A percentile compares a stretch with the other conserved stretches of the same genome.
phyloP scores from a whole-genome alignment of 148 eudicot species.

The Amaranthus palmeri region DNA sequence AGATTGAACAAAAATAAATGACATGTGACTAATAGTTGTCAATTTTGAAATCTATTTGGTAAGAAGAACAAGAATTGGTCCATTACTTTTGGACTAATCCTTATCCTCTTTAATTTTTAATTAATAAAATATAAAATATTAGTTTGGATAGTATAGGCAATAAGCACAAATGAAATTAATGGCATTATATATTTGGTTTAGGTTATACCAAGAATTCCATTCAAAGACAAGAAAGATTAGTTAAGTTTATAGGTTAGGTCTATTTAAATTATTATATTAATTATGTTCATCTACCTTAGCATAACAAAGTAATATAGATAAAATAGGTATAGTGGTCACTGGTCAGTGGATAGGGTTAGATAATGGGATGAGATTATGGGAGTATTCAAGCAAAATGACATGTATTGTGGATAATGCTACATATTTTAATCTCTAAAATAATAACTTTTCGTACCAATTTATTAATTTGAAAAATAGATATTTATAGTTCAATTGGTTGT shows the following conservation, averaged over 20 bases:
- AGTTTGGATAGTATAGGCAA: too few species aligned
- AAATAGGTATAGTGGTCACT: too few species aligned
- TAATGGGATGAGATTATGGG: background rate
- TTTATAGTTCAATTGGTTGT: too few species aligned
- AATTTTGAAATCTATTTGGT: background rate
- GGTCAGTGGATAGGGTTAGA: background rate
- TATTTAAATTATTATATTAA: background rate
- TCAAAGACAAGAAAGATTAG: background rate
- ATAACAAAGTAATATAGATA: too few species aligned
- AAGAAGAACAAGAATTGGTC: background rate
- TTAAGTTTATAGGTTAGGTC: background rate
- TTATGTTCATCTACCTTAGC: background rate
- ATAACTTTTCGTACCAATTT: too few species aligned
- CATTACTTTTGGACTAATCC: background rate
- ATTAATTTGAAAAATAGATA: too few species aligned
- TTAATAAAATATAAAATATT: too few species aligned
- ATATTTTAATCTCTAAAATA: too few species aligned
- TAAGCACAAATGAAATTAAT: background rate
- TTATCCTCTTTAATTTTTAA: slow-evolving; percentile 6
- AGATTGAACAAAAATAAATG: too few species aligned
- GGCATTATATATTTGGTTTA: background rate
- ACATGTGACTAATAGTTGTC: background rate
- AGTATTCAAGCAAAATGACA: background rate
- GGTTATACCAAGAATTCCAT: background rate
- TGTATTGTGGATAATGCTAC: background rate